Evolutionary conservation across 768 basidiomycete species (phyloP), one percentile per base, ranked within the genome.

Genomic region (Xerocomus spinulosus): DNA sequence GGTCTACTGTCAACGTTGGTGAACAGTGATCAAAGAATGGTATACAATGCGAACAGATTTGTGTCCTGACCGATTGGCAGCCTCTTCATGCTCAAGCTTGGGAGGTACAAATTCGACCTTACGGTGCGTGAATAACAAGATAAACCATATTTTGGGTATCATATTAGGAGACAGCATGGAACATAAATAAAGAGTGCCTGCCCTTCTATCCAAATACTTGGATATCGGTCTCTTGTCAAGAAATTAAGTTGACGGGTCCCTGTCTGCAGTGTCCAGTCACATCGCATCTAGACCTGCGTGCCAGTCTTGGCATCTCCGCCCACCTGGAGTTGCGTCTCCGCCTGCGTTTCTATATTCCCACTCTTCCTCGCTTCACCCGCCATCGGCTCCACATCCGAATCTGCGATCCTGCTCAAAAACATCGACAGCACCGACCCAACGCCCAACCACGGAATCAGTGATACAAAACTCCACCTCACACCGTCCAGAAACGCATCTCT

Each of bases 381-480:
- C 7, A 20, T 17, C 14, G 0, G 21, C 2, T 29, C 41, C 42
- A 13, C 9, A 20, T 66, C 58, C 20, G 51, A 28, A 47, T 71
- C 69, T n/a, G 32, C 40, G 9, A 77, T 73, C 21, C 59, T 67
- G 7, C 60, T 51, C 58, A 79, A 57, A 55, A 75, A 71, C 42
- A 76, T 35, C 24, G 69, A 67, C 18, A 60, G 7, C 23, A 77
- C 20, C 28, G 57, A 48, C 25, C 66, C 62, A 13, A 77, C 29
- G 20, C 51, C 73, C 34, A 63, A 53, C 77, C 77, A 79, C 0
- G 77, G 77, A n/a, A 79, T 49, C 44, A 79, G 52, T 23, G 71
- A 74, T 42, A 76, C 61, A 48, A 80, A 80, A 15, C 61, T 53
- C 72, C 70, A 79, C 23, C 67, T 58, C 8, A 69, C 62, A 3